Conservation (phyloP, 805 yeast genomes). For the Pichia membranifaciens region DNA sequence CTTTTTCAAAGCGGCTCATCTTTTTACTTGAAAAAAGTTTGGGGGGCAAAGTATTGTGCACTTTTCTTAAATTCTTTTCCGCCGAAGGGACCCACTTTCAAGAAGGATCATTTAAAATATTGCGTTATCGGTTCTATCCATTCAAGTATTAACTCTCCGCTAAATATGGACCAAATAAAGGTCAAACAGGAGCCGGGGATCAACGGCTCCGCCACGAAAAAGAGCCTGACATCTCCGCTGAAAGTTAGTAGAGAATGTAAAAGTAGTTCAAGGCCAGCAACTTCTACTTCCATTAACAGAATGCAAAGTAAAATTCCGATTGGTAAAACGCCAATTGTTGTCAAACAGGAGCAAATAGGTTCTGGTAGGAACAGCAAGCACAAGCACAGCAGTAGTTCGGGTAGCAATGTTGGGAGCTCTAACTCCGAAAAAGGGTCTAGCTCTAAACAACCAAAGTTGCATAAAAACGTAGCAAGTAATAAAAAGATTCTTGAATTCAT, state of each 20-base stretch:
- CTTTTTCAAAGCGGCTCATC: background rate
- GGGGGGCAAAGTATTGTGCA: too few species aligned
- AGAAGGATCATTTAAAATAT: too few species aligned
- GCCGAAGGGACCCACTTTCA: too few species aligned
- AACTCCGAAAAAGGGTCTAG: too few species aligned
- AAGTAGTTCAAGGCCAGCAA: background rate
- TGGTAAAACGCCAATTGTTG: background rate
- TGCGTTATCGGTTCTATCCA: too few species aligned
- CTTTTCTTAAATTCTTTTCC: too few species aligned
- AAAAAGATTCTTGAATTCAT: slow-evolving; percentile 4
- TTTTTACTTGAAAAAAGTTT: background rate
- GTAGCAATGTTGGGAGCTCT: background rate
- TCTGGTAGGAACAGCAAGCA: background rate
- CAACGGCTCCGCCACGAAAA: background rate
- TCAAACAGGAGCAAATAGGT: too few species aligned
- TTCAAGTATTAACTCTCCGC: too few species aligned
- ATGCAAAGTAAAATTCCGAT: background rate
- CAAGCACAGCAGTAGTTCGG: background rate
- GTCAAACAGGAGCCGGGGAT: slow-evolving; percentile 5
- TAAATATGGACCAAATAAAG: slow-evolving; percentile 4
- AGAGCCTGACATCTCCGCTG: background rate
- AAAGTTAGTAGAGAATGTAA: background rate
- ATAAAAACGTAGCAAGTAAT: background rate
- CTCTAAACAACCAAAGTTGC: too few species aligned
- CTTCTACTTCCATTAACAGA: background rate